These are phyloP conservation scores for Penicillium sumatraense DNA, from an alignment of 2,329 filamentous ascomycete genomes.

Conservation along the genomic window DNA sequence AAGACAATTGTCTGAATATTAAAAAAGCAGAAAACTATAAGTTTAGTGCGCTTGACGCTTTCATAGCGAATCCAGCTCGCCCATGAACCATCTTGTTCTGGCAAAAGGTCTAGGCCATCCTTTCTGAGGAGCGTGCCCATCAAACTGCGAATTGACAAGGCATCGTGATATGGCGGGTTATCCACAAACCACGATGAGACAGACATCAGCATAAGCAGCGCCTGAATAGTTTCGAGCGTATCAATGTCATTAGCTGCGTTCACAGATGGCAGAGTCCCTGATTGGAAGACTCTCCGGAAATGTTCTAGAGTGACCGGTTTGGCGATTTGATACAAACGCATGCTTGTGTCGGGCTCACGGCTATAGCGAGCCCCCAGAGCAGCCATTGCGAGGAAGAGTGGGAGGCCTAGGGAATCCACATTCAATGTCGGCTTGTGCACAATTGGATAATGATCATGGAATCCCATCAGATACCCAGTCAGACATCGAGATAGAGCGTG, in stretches of 20 bases:
- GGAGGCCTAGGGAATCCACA: slow-evolving; percentile 29
- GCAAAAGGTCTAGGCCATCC: slow-evolving; percentile 34
- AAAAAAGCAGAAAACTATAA: slow-evolving; percentile 41
- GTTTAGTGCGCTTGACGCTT: slow-evolving; percentile 35
- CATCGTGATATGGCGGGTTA: slow-evolving; percentile 36
- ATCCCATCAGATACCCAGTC: slow-evolving; percentile 38
- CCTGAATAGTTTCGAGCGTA: slow-evolving; percentile 34
- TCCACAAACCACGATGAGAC: slow-evolving; percentile 39
- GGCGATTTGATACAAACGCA: slow-evolving; percentile 37
- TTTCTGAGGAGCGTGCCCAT: slow-evolving; percentile 36
- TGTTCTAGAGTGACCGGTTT: slow-evolving; percentile 39
- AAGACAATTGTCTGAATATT: slow-evolving; percentile 44
- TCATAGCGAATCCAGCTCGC: slow-evolving; percentile 38
- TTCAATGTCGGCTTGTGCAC: slow-evolving; percentile 38
- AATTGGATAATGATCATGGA: slow-evolving; percentile 39
- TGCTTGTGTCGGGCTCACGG: slow-evolving; percentile 38
- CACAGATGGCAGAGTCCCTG: slow-evolving; percentile 14
- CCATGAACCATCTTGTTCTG: slow-evolving; percentile 36
- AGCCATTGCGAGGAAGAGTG: slow-evolving; percentile 37
- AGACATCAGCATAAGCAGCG: slow-evolving; percentile 33
- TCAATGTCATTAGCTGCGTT: slow-evolving; percentile 27
- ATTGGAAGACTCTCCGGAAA: slow-evolving; percentile 34
- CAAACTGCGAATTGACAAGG: slow-evolving; percentile 32
- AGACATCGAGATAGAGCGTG: slow-evolving; percentile 40
- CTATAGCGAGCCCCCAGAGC: slow-evolving; percentile 38